phyloP scores from a whole-genome alignment of 1,284 basidiomycete species.

The Trichosporon asahii region DNA sequence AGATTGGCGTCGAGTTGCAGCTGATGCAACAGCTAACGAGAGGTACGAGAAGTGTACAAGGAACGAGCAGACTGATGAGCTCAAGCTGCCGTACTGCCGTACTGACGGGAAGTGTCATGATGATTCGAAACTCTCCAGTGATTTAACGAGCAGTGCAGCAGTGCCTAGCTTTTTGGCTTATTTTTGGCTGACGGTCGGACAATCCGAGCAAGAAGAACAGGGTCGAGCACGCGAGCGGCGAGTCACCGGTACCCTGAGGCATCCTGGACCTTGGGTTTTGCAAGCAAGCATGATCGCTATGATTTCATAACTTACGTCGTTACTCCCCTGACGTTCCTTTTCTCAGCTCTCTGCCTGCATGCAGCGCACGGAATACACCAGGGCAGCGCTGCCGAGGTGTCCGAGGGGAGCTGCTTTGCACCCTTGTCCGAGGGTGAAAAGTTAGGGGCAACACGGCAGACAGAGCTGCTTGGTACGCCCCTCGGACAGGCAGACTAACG shows the following conservation, averaged over 20 bases:
- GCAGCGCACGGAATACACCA: background rate
- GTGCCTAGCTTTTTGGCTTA: background rate
- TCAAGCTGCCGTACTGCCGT: background rate
- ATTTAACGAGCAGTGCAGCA: too few species aligned
- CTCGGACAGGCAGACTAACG: background rate
- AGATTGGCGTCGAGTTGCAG: background rate
- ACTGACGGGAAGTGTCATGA: background rate
- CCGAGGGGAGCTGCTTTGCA: background rate
- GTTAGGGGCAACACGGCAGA: background rate
- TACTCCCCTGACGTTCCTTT: background rate
- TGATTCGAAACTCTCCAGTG: background rate
- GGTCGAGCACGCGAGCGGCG: background rate
- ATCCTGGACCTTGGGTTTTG: background rate
- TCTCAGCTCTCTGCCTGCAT: background rate
- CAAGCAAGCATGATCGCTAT: background rate
- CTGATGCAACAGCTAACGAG: background rate
- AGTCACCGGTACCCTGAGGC: background rate
- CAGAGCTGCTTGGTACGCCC: background rate
- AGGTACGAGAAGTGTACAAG: background rate
- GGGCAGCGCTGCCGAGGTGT: background rate
- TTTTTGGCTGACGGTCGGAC: background rate
- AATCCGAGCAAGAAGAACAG: background rate
- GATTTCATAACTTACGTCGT: conserved; percentile 4
- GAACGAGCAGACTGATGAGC: background rate
- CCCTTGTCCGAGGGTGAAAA: background rate